A percentile compares a stretch with the other conserved stretches of the same genome.
phyloP scores from a whole-genome alignment of 441 rosid species.

The Eutrema salsugineum region DNA sequence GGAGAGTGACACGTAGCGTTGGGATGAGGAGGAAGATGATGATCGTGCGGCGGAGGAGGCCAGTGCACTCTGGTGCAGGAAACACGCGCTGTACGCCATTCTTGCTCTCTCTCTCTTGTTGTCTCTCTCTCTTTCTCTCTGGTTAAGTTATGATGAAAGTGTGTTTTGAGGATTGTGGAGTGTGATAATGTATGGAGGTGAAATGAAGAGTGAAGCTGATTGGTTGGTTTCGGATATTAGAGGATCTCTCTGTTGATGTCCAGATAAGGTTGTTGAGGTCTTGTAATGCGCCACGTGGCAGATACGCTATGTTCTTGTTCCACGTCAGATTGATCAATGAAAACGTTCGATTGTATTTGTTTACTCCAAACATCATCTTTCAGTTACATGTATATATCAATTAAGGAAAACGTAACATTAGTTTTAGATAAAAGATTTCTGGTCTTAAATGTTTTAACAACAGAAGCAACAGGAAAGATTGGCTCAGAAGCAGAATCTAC shows the following conservation, averaged over 20 bases:
- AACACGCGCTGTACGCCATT: constrained; percentile 90
- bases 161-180: constrained; percentile 20
- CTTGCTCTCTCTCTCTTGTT: neutral
- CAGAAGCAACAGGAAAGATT: neutral
- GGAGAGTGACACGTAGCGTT: constrained; percentile 43
- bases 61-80: constrained; percentile 79
- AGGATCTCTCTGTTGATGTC: constrained; percentile 31
- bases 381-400: neutral
- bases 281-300: constrained; percentile 21
- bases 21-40: constrained; percentile 41
- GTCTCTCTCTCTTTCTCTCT: neutral
- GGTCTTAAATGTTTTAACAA: neutral
- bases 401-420: neutral
- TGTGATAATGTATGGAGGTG: constrained; percentile 30
- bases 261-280: constrained; percentile 28
- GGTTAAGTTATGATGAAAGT: constrained; percentile 10
- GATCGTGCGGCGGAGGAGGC: constrained; percentile 50
- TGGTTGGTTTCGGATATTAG: constrained; percentile 29
- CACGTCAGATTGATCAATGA: constrained; percentile 24
- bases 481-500: neutral
- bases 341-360: neutral
- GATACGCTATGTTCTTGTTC: constrained; percentile 7
- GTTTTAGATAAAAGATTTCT: neutral
- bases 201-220: constrained; percentile 20
- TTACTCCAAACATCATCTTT: neutral